Conservation (phyloP, 2,329 filamentous ascomycete species). For the Karstenula rhodostoma region DNA sequence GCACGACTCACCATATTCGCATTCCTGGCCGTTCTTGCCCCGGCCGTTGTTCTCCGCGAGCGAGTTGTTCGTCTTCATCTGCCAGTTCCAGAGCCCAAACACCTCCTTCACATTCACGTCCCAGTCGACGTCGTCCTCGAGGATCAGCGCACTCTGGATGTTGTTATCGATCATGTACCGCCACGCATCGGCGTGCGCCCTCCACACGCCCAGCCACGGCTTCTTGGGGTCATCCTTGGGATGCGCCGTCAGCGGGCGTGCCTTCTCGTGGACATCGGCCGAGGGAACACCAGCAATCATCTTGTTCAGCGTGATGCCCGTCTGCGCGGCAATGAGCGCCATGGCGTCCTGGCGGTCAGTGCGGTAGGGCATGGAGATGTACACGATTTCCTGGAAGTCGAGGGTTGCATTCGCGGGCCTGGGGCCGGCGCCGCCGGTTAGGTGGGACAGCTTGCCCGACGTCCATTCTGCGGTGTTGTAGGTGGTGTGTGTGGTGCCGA, state of each 20-base stretch:
- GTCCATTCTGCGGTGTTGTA: constrained; percentile 13
- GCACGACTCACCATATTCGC: constrained; percentile 24
- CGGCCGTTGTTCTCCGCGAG: constrained; percentile 19
- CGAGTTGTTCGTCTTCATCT: constrained; percentile 15
- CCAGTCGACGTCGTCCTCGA: constrained; percentile 42
- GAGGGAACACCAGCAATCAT: constrained; percentile 16
- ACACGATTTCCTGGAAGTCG: constrained; percentile 20
- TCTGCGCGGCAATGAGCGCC: constrained; percentile 16
- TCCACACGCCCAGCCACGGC: constrained; percentile 17
- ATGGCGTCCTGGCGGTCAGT: constrained; percentile 21
- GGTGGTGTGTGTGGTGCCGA: constrained; percentile 7
- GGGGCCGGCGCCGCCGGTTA: neutral
- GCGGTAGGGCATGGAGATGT: constrained; percentile 18
- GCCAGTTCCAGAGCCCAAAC: constrained; percentile 21
- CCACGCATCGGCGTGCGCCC: constrained; percentile 22
- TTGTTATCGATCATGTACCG: constrained; percentile 23
- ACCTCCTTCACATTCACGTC: constrained; percentile 30
- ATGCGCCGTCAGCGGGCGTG: constrained; percentile 12
- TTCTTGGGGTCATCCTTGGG: constrained; percentile 12
- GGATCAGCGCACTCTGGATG: constrained; percentile 35
- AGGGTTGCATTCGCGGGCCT: constrained; percentile 18
- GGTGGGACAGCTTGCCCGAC: constrained; percentile 1
- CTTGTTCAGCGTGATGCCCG: constrained; percentile 18
- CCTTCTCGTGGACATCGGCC: constrained; percentile 13
- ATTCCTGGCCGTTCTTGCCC: constrained; percentile 19